Percentiles rank a stretch among this genome's conserved stretches.
These are phyloP conservation scores for Pestalotiopsis sp. DNA, from an alignment of 2,329 filamentous ascomycete genomes.

Conservation along the genomic window DNA sequence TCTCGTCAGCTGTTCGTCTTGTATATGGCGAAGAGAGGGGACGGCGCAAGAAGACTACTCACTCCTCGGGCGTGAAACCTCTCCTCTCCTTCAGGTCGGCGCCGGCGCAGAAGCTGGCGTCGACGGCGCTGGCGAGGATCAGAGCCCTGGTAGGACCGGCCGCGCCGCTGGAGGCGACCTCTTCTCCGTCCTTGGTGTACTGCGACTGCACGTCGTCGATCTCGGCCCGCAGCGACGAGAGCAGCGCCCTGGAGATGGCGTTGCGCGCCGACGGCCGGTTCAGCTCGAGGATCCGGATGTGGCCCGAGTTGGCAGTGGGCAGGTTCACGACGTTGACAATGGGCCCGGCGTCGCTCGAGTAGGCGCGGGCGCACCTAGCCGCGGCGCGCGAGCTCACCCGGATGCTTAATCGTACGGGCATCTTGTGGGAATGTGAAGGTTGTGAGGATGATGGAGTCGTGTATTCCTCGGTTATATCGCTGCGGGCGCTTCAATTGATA, in stretches of 20 bases:
- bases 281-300: constrained; percentile 84
- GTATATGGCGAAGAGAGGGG: background rate
- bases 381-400: constrained; percentile 19
- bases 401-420: constrained; percentile 26
- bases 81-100: constrained; percentile 90
- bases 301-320: constrained; percentile 75
- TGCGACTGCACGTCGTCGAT: constrained; percentile 69
- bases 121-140: constrained; percentile 81
- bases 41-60: constrained; percentile 28
- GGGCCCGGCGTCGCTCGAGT: constrained; percentile 46
- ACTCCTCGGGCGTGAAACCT: constrained; percentile 78
- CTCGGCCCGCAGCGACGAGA: constrained; percentile 70
- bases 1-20: constrained; percentile 17
- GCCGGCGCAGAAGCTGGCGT: constrained; percentile 87
- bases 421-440: constrained; percentile 12
- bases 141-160: constrained; percentile 72
- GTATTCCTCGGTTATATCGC: background rate
- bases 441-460: background rate
- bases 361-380: constrained; percentile 26
- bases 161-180: constrained; percentile 42
- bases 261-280: constrained; percentile 86
- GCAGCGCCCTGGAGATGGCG: constrained; percentile 79
- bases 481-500: background rate
- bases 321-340: constrained; percentile 72
- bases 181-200: constrained; percentile 56